These are phyloP conservation scores for Cymbopogon citratus DNA, from an alignment of 176 grass and related monocot genomes.

Conservation along the genomic window DNA sequence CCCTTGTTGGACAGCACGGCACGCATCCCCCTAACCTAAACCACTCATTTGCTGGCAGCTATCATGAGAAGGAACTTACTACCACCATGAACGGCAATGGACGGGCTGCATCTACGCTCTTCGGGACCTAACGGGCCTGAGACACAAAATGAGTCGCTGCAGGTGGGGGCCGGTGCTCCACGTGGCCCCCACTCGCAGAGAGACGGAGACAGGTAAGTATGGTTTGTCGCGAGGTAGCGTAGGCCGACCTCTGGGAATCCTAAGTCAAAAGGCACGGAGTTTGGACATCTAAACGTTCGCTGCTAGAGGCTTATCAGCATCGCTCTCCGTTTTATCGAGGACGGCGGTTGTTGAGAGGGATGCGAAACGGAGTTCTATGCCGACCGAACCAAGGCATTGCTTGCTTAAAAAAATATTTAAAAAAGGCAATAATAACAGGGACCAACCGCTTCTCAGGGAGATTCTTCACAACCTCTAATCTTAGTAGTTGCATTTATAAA, in stretches of 20 bases:
- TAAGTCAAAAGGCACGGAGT: neutral
- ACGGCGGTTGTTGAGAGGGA: constrained; percentile 34
- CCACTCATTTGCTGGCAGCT: neutral
- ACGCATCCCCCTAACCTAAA: neutral
- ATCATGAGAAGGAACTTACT: neutral
- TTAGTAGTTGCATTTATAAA: neutral
- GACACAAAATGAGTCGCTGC: neutral
- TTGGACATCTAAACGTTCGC: constrained; percentile 16
- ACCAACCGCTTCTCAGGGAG: neutral
- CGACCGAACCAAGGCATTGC: neutral
- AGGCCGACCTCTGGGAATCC: neutral
- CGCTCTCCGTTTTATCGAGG: neutral
- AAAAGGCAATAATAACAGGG: neutral
- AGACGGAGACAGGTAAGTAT: neutral
- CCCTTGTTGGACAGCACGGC: neutral
- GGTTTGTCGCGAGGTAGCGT: neutral
- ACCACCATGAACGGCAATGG: neutral
- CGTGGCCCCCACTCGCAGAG: neutral
- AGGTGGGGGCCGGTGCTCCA: neutral
- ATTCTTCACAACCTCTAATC: neutral
- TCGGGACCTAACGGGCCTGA: neutral
- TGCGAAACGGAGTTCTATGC: neutral
- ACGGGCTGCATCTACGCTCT: neutral
- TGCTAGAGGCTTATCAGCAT: constrained; percentile 17
- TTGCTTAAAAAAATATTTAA: neutral